Evolutionary conservation across 2,329 filamentous ascomycete genomes (phyloP), one percentile per base, ranked within the genome.

Genomic region (Orbilia ellipsospora): DNA sequence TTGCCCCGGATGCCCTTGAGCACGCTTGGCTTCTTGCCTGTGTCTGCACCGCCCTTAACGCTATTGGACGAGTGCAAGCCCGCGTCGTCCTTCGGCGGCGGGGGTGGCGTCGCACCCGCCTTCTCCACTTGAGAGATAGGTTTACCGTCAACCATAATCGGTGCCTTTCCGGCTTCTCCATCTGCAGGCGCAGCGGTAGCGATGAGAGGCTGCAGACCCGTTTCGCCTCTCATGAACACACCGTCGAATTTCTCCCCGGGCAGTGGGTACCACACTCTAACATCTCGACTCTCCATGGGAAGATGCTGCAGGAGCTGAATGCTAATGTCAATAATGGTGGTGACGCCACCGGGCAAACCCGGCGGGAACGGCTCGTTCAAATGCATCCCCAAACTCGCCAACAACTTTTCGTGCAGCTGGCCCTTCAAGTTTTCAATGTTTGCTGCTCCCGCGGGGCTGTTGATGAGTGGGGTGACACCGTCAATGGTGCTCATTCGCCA

Each of bases 401-500:
- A 90, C 67, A 94, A 85, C 78, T 89, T 89, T 56, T 85, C 85
- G 8, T 92, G 91, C 13, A 92, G 87, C 79, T 88, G 87, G 65
- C 89, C 88, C 28, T 90, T 92, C 70, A 97, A 88, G 63, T 88
- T 85, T 6, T 86, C 83, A 31, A 90, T 89, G 82, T 93, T 87
- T 10, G 91, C 87, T 12, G 86, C 85, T 52, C 89, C 90, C 65
- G 90, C 86, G 0, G 88, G 84, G 2, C 90, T 88, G 68, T 87
- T 86, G 16, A 98, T 86, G 42, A 87, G 82, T 62, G 91, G 89
- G 77, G 90, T 87, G 16, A 99, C 85, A n/a, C 94, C 95, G 80
- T 99, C 95, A 15, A 98, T 85, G 1, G 95, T 99, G 2, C 94
- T 90, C 83, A 98, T 89, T 73, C 95, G 89, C 95, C 95, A 99